A percentile compares a stretch with the other conserved stretches of the same genome.
These are phyloP conservation scores for Oryza rufipogon DNA, from an alignment of 176 grass and related monocot species.

Conservation along the genomic window DNA sequence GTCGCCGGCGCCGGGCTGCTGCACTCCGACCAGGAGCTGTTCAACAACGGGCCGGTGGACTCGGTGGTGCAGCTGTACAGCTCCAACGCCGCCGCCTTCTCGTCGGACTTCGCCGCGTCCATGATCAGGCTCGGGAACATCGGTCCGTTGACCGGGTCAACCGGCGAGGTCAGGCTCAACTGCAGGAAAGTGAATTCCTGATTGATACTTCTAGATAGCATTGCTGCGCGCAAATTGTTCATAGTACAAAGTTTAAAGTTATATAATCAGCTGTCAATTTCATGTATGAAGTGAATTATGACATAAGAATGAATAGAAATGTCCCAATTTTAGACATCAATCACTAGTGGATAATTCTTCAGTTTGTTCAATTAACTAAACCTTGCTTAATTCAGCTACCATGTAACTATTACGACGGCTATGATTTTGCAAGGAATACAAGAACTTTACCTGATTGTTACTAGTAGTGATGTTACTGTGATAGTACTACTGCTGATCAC, in stretches of 20 bases:
- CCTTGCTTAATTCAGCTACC: too few relatives aligned
- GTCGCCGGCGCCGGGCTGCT: conserved; percentile 59
- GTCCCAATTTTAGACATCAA: not conserved
- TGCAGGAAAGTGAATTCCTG: conserved; percentile 71
- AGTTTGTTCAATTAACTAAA: too few relatives aligned
- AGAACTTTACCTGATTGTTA: too few relatives aligned
- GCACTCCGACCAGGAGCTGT: conserved; percentile 88
- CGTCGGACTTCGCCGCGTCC: conserved; percentile 57
- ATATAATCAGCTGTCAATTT: not conserved
- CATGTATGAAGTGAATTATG: not conserved
- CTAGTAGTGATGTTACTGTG: too few relatives aligned
- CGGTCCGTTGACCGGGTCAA: conserved; percentile 48
- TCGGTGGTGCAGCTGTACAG: conserved; percentile 59
- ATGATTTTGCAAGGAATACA: too few relatives aligned
- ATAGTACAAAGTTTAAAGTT: not conserved
- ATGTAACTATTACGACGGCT: too few relatives aligned
- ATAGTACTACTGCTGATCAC: too few relatives aligned
- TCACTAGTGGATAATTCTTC: not conserved
- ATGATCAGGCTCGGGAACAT: conserved; percentile 73
- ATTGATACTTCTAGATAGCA: not conserved
- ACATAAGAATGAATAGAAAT: not conserved
- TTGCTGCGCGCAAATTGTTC: not conserved
- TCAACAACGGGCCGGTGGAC: conserved; percentile 66
- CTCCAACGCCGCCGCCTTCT: conserved; percentile 51
- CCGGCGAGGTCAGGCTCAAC: conserved; percentile 76